Percentiles rank a stretch among this genome's conserved stretches.
Conservation (phyloP, 352 stramenopile species). For the Pythium folliculosum region DNA sequence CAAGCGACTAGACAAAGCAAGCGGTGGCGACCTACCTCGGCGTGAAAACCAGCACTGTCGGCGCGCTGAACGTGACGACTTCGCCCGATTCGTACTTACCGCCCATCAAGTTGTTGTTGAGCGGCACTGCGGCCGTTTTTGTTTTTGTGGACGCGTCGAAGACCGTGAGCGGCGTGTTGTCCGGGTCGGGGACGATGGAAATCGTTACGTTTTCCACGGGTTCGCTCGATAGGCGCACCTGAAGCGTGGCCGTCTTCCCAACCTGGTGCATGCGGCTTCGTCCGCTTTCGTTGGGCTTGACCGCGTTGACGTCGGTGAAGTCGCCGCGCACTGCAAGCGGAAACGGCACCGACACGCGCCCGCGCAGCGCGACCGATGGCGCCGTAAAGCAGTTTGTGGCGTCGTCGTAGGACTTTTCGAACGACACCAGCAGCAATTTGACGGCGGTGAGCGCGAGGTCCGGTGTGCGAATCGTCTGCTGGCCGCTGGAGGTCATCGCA, state of each 20-base stretch:
- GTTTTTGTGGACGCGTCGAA: slow-evolving; percentile 42
- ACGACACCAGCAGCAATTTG: slow-evolving; percentile 36
- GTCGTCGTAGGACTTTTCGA: slow-evolving; percentile 66
- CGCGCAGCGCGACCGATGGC: slow-evolving; percentile 37
- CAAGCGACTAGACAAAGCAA: not conserved
- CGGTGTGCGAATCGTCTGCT: slow-evolving; percentile 36
- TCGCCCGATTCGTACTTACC: slow-evolving; percentile 48
- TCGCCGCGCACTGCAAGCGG: slow-evolving; percentile 51
- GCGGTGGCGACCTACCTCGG: slow-evolving; percentile 20
- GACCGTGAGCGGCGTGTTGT: slow-evolving; percentile 32
- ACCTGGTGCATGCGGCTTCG: slow-evolving; percentile 63
- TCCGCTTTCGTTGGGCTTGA: slow-evolving; percentile 36
- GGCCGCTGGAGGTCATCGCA: slow-evolving; percentile 46
- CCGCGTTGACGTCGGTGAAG: slow-evolving; percentile 32
- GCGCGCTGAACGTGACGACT: slow-evolving; percentile 34
- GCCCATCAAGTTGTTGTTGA: slow-evolving; percentile 11
- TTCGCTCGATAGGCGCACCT: slow-evolving; percentile 57
- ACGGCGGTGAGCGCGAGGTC: slow-evolving; percentile 33
- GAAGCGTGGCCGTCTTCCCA: slow-evolving; percentile 33
- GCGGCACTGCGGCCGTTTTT: slow-evolving; percentile 8
- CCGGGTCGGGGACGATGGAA: slow-evolving; percentile 32
- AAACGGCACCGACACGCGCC: slow-evolving; percentile 46
- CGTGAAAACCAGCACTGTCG: slow-evolving; percentile 54
- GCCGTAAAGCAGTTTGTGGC: slow-evolving; percentile 41
- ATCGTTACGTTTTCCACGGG: slow-evolving; percentile 50